These are phyloP conservation scores for Vairimorpha ceranae DNA, from an alignment of 371 early-diverging fungal genomes.

Conservation along the genomic window DNA sequence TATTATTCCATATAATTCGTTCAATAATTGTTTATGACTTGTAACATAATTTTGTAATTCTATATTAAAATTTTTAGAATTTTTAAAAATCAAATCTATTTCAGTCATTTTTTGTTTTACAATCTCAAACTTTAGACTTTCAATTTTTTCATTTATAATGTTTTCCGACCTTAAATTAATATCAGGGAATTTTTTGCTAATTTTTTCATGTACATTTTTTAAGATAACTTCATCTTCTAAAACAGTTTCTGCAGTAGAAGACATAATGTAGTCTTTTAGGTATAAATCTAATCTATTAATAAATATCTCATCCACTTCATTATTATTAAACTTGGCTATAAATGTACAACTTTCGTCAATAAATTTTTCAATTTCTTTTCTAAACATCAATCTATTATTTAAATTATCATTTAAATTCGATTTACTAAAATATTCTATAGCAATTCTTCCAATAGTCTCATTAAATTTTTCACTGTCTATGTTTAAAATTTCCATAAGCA, in stretches of 20 bases:
- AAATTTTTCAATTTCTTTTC: neutral
- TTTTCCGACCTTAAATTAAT: neutral
- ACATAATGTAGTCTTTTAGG: neutral
- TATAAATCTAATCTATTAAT: neutral
- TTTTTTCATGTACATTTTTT: neutral
- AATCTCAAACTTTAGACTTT: neutral
- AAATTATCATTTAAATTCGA: neutral
- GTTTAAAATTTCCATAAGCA: neutral
- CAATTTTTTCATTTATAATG: neutral
- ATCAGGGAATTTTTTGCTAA: neutral
- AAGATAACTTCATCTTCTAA: neutral
- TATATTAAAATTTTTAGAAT: neutral
- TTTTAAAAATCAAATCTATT: neutral
- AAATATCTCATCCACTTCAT: neutral
- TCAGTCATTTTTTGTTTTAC: neutral
- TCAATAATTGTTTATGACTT: neutral
- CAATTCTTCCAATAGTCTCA: slow-evolving; percentile 31
- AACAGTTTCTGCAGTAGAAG: neutral
- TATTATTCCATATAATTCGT: neutral
- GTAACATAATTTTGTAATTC: neutral
- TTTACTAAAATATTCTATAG: slow-evolving; percentile 24
- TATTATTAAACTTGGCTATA: neutral
- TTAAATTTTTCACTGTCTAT: slow-evolving; percentile 24
- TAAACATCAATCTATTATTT: neutral
- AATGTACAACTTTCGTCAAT: neutral